Base-by-base conservation (phyloP, 2,329 filamentous ascomycete genomes). In the Cytospora chrysosperma region DNA sequence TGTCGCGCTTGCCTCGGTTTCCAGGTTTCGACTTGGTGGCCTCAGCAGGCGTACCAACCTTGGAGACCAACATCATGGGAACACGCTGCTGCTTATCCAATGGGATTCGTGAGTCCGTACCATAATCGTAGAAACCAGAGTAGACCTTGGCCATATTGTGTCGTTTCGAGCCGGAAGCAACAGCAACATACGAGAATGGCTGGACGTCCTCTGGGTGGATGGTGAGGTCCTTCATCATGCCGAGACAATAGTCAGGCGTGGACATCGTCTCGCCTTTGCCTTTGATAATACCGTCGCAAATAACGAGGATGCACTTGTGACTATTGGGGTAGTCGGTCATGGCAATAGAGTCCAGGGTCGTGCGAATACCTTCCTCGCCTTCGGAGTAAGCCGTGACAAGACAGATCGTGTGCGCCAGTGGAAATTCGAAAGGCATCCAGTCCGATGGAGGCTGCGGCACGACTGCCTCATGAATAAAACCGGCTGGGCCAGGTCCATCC, bases 101-200 rank as follows among this genome's bases (percentile, higher is more conserved):
- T 1, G 94, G 90, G 66, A 99, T 91, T 59, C 84, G 79, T 13
- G 92, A 96, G 68, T 91, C 84, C 65, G 85, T 79, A 59, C 96
- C 95, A 72, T 98, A 99, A 76, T 98, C 92, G 78, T 99, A 99
- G 82, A 98, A 99, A 52, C 96, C 96, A 62, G 93, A 90, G 77
- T 98, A 97, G 63, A 98, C 88, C 82, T 98, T 97, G 70, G 95
- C 94, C 95, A 98, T 99, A 78, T 98, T 99, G 86, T 99, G 96
- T 71, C 95, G 88, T 81, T 99, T 99, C 56, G 93, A 91, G 64
- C 95, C 95, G 74, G 91, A 95, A 49, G 95, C 92, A 37, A 99
- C 94, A 15, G 95, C 96, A 58, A 99, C 95, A 69, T 99, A 99
- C 0, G 94, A 98, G 77, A 93, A 97, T 0, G 93, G 85, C 71